phyloP scores from a whole-genome alignment of 1,284 basidiomycete species.

The Somion occarium region DNA sequence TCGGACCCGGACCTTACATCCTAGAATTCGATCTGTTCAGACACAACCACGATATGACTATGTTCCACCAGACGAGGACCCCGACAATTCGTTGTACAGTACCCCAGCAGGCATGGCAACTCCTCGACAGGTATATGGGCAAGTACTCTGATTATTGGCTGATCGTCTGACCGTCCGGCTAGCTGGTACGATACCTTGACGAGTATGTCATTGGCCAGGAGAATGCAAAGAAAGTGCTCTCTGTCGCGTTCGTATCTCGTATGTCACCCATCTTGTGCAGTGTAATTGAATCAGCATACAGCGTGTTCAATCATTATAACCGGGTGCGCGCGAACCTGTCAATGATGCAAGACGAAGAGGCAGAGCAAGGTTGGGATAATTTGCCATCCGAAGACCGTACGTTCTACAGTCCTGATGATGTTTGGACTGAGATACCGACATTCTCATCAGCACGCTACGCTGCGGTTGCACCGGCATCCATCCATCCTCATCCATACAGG shows the following conservation, averaged over 20 bases:
- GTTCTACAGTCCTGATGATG: slow-evolving; percentile 31
- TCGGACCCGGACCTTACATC: neutral
- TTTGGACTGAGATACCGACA: slow-evolving; percentile 7
- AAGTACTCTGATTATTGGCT: neutral
- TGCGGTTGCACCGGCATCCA: slow-evolving; percentile 45
- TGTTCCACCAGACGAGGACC: slow-evolving; percentile 27
- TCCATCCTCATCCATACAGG: slow-evolving; percentile 49
- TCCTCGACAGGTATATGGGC: slow-evolving; percentile 55
- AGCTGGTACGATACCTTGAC: slow-evolving; percentile 86
- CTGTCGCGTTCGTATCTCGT: slow-evolving; percentile 40
- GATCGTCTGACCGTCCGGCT: neutral
- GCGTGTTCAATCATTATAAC: slow-evolving; percentile 92
- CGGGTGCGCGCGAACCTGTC: slow-evolving; percentile 66
- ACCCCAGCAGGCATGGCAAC: slow-evolving; percentile 51
- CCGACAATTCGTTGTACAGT: slow-evolving; percentile 19
- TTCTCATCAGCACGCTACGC: slow-evolving; percentile 7
- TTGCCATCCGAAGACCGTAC: slow-evolving; percentile 17
- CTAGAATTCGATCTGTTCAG: slow-evolving; percentile 24
- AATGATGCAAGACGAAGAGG: slow-evolving; percentile 40
- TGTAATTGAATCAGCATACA: slow-evolving; percentile 27
- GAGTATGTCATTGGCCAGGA: slow-evolving; percentile 93
- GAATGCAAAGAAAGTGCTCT: slow-evolving; percentile 87
- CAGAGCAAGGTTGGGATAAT: slow-evolving; percentile 22
- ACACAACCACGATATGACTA: slow-evolving; percentile 43
- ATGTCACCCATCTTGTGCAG: neutral